Evolutionary conservation across 2,329 filamentous ascomycete species (phyloP).

Genomic region (Ceratocystis colombiana): DNA sequence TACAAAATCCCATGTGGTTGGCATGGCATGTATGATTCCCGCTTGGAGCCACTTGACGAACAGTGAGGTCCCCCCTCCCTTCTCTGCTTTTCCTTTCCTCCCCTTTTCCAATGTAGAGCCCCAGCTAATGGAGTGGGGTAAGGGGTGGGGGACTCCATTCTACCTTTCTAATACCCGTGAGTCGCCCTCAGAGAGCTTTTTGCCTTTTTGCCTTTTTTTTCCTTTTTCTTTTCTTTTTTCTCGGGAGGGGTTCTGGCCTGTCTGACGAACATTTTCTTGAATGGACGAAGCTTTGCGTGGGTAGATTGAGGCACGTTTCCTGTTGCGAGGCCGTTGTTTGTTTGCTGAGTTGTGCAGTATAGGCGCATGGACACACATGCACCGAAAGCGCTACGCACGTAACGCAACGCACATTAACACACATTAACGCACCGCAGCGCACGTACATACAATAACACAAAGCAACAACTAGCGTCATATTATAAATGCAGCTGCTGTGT

Average conservation of each 20-base stretch:
- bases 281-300: not conserved
- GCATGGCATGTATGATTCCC: conserved; percentile 12
- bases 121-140: not conserved
- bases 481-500: not conserved
- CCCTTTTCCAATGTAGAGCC: not conserved
- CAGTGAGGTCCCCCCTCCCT: not conserved
- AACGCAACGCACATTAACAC: not conserved
- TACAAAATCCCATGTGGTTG: conserved; percentile 7
- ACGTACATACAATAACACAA: not conserved
- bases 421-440: not conserved
- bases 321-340: not conserved
- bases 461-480: not conserved
- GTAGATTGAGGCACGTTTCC: conserved; percentile 4
- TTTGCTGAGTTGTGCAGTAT: not conserved
- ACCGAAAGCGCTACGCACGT: conserved; percentile 5
- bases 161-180: not conserved
- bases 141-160: not conserved
- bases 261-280: not conserved
- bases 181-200: not conserved
- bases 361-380: conserved; percentile 5
- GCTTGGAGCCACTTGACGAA: not conserved
- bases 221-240: no score
- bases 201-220: no score
- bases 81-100: not conserved
- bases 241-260: not conserved